Evolutionary conservation across 805 yeast species (phyloP), one percentile per base, ranked within the genome.

Genomic region (Yamadazyma sp.): DNA sequence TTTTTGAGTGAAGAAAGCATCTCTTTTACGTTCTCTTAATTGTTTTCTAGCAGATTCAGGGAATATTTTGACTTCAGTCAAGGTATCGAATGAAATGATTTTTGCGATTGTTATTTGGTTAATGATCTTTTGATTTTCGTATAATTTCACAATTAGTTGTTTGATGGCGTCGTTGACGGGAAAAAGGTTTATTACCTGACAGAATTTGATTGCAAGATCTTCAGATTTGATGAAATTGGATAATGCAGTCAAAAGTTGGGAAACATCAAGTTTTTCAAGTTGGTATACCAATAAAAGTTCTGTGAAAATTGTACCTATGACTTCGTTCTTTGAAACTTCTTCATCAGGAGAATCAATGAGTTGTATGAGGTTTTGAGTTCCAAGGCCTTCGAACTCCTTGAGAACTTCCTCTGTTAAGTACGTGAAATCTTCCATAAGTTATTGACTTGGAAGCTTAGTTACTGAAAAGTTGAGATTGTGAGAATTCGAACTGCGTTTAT

Each of bases 1-100:
- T 50, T 69, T 69, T 40, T 77, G 65, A 35, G 78, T 63, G 53
- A 65, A 64, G 48, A 60, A 49, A 53, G 69, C 60, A 50, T 75
- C 62, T 55, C 74, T 41, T 52, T 60, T 47, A 33, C 54, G 38
- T 31, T 61, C 48, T 45, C 65, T 60, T 48, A 66, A 47, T 26
- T 61, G 58, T 19, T 61, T 65, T 9, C 57, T 67, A 25, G 72
- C 56, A 23, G 49, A 33, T 11, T 57, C 56, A 2, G 70, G 68
- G 1, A 67, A 56, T 4, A 65, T 42, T 0, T 51, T 58, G 38
- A 55, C 43, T 8, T 44, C 44, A 23, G 48, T 39, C 22, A 67
- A 44, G 7, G 55, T 45, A 5, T 63, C 67, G 1, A 59, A 39
- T 22, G 55, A 49, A 4, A 66, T 45, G 37, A 46, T 47, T 23